Conservation (phyloP, 257 asterid genomes). For the Avicennia marina region DNA sequence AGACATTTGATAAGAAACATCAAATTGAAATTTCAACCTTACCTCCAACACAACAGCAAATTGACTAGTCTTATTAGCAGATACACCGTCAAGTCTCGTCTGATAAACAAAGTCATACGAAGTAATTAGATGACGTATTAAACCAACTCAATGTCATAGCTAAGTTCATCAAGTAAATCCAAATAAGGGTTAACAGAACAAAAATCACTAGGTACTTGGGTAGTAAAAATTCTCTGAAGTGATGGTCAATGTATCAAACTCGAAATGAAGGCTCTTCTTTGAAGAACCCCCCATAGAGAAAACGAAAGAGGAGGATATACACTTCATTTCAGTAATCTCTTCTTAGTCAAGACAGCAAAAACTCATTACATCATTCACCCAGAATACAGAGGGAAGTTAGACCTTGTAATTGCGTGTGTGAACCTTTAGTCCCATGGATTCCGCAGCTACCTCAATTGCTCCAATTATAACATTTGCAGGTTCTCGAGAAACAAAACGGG, state of each 20-base stretch:
- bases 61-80: slow-evolving; percentile 57
- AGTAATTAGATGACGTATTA: slow-evolving; percentile 14
- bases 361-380: neutral
- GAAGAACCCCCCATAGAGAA: neutral
- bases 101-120: slow-evolving; percentile 30
- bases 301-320: neutral
- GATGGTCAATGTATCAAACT: neutral
- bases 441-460: slow-evolving; percentile 74
- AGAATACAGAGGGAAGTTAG: slow-evolving; percentile 5
- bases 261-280: neutral
- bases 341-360: neutral
- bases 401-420: slow-evolving; percentile 87
- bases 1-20: slow-evolving; percentile 4
- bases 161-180: too few species aligned
- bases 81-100: slow-evolving; percentile 87
- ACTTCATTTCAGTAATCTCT: slow-evolving; percentile 1
- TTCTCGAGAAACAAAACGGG: slow-evolving; percentile 89
- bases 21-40: slow-evolving; percentile 14
- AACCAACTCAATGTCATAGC: too few species aligned
- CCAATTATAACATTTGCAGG: slow-evolving; percentile 71
- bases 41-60: slow-evolving; percentile 96
- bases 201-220: neutral
- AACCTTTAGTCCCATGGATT: slow-evolving; percentile 76
- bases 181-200: neutral
- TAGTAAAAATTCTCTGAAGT: neutral